Evolutionary conservation across 2,329 filamentous ascomycete species (phyloP), one percentile per base, ranked within the genome.

Genomic region (Calonectria hawksworthii): DNA sequence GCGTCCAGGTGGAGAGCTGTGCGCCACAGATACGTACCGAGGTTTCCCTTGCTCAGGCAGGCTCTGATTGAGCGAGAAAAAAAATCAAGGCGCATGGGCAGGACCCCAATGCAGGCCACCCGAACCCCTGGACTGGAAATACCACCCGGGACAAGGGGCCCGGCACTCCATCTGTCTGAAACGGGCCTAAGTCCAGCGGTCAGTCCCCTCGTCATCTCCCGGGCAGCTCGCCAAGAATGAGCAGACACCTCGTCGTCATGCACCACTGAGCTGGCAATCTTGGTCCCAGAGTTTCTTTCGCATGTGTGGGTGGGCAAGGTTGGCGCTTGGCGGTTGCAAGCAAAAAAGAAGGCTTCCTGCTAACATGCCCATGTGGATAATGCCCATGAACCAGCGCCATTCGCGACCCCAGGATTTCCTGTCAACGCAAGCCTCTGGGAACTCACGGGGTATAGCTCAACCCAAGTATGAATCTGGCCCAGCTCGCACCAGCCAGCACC

Each of bases 121-220:
- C 65, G 70, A 69, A 47, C 71, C 69, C 75, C 56, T 63, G 34
- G 56, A 41, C 56, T 70, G 71, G 67, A 73, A 66, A 72, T 54
- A 67, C 52, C 44, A 41, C 63, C 26, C 28, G 68, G 59, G 50
- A 34, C 54, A 28, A 23, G 66, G 51, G 54, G 23, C 69, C 70
- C 44, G 68, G 51, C 44, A 69, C 72, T 65, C 74, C 72, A 74
- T 75, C 54, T 78, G 47, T 80, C 77, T 81, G 80, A 81, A 81
- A 81, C 80, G 44, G 67, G 65, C 61, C 80, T 80, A 81, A 79
- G 70, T 72, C 69, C 77, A 73, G 72, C 68, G 61, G 66, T 56
- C 73, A 68, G 66, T 75, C 76, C 76, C 65, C 79, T 75, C 63
- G 51, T 81, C 79, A 80, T 81, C 77, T 81, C 79, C 78, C 74